These are phyloP conservation scores for Rhizodiscina lignyota DNA, from an alignment of 495 filamentous ascomycete genomes.

Conservation along the genomic window DNA sequence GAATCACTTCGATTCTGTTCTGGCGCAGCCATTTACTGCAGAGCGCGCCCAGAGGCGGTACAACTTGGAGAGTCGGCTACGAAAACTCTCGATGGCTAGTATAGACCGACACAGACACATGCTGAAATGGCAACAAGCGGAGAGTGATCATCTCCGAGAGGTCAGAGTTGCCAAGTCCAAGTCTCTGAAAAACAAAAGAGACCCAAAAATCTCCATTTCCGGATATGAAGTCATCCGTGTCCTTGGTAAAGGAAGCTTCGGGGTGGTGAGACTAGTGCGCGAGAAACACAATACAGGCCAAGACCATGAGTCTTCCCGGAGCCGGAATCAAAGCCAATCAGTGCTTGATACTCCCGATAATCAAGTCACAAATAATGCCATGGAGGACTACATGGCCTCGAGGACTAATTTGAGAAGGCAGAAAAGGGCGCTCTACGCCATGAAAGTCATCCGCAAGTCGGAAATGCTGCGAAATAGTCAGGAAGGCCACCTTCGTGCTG, in stretches of 20 bases:
- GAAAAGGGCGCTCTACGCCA: conserved; percentile 48
- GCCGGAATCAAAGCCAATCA: neutral
- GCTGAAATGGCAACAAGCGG: conserved; percentile 42
- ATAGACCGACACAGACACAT: conserved; percentile 38
- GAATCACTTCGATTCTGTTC: conserved; percentile 56
- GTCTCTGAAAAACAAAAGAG: conserved; percentile 25
- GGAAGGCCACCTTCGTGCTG: conserved; percentile 81
- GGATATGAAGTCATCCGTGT: conserved; percentile 69
- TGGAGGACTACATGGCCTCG: no score
- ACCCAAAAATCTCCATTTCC: conserved; percentile 27
- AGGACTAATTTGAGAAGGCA: neutral
- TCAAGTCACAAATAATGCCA: no score
- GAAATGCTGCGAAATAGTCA: conserved; percentile 80
- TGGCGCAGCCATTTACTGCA: conserved; percentile 30
- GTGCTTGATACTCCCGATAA: no score
- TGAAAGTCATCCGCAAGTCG: conserved; percentile 91
- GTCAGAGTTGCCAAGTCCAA: conserved; percentile 49
- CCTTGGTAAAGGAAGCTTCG: conserved; percentile 94
- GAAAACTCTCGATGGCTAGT: conserved; percentile 28
- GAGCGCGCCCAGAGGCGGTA: conserved; percentile 49
- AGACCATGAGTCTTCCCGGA: neutral
- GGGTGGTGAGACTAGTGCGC: conserved; percentile 69
- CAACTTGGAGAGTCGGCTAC: conserved; percentile 48
- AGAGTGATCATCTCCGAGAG: conserved; percentile 63
- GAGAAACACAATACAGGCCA: conserved; percentile 29